These are phyloP conservation scores for Starmerella sp. DNA, from an alignment of 805 yeast genomes.

Conservation along the genomic window DNA sequence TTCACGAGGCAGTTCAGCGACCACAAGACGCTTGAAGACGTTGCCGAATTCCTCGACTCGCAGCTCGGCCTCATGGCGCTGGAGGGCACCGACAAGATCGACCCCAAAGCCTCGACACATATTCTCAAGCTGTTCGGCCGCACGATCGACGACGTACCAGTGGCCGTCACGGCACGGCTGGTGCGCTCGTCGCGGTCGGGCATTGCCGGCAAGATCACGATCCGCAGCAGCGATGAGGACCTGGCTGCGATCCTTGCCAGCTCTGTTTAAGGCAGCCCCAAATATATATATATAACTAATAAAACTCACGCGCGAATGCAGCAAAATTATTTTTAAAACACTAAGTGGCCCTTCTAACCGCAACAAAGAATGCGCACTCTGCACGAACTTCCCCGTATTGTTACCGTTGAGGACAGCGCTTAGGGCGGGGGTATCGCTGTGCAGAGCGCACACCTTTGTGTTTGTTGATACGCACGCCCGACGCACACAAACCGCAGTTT, in stretches of 20 bases:
- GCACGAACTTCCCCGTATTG: too few relatives aligned
- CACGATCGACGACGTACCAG: constrained; percentile 38
- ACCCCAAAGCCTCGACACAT: constrained; percentile 44
- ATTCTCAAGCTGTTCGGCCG: constrained; percentile 45
- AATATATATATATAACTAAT: neutral
- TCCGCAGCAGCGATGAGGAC: constrained; percentile 36
- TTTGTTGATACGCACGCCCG: too few relatives aligned
- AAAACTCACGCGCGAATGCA: too few relatives aligned
- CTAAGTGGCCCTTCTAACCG: too few relatives aligned
- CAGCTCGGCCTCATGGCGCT: constrained; percentile 57
- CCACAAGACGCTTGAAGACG: constrained; percentile 39
- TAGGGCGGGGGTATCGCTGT: too few relatives aligned
- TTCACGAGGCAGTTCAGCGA: constrained; percentile 57
- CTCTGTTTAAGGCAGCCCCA: constrained; percentile 23
- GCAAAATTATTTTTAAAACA: too few relatives aligned
- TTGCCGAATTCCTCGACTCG: constrained; percentile 43
- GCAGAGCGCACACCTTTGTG: too few relatives aligned
- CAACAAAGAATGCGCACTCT: too few relatives aligned
- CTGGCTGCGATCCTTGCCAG: constrained; percentile 42
- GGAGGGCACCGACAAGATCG: constrained; percentile 60
- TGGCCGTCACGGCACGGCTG: constrained; percentile 35
- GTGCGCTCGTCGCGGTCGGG: constrained; percentile 36
- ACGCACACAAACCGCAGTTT: too few relatives aligned
- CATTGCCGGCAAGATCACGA: constrained; percentile 36
- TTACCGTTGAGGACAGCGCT: too few relatives aligned